These are phyloP conservation scores for Chloranthus sessilifolius DNA, from an alignment of 164 flowering plant genomes.

Conservation along the genomic window DNA sequence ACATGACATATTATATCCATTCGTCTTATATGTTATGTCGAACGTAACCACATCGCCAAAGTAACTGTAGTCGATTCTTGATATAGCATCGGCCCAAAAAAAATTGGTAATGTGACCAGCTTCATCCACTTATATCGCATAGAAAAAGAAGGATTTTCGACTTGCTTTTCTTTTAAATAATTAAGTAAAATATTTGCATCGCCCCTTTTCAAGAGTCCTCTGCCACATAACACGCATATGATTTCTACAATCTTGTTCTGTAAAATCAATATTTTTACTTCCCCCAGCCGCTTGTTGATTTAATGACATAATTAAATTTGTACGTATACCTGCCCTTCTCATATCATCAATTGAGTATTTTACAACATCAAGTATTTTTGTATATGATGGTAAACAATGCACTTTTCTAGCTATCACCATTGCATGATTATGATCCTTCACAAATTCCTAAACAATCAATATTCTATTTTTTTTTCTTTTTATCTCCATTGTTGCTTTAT, in stretches of 20 bases:
- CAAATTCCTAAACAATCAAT: background rate
- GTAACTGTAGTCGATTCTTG: background rate
- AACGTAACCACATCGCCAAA: conserved; percentile 10
- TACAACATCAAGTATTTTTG: background rate
- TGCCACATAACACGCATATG: background rate
- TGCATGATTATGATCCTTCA: conserved; percentile 2
- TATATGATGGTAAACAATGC: background rate
- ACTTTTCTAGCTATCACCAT: background rate
- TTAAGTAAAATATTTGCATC: conserved; percentile 2
- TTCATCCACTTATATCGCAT: conserved; percentile 2
- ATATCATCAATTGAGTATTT: background rate
- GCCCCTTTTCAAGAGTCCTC: background rate
- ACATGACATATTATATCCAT: background rate
- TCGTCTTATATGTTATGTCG: background rate
- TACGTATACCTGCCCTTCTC: background rate
- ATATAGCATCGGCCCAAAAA: conserved; percentile 9
- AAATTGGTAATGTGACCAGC: conserved; percentile 2
- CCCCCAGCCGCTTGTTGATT: too few relatives aligned
- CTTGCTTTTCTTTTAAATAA: background rate
- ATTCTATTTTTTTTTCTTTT: background rate
- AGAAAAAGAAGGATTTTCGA: conserved; percentile 5
- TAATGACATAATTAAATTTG: too few relatives aligned
- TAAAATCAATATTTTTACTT: background rate
- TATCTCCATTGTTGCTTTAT: background rate
- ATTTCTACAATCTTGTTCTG: background rate